Evolutionary conservation across 306 rosid genomes (phyloP).

Genomic region (Delonix regia): DNA sequence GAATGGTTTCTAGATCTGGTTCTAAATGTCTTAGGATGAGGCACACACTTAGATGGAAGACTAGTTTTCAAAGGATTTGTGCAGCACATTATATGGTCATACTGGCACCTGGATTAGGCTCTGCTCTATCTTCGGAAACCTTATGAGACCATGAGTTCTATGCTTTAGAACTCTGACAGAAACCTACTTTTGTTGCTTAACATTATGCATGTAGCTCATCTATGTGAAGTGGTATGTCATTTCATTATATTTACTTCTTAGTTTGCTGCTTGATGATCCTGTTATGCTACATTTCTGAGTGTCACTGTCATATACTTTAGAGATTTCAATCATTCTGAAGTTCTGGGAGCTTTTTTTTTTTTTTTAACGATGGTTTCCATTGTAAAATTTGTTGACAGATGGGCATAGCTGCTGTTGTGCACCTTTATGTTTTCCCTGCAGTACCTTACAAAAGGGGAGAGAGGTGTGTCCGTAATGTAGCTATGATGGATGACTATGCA

Average conservation of each 20-base stretch:
- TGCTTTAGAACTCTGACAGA: constrained; percentile 22
- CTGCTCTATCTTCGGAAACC: constrained; percentile 24
- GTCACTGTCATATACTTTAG: constrained; percentile 11
- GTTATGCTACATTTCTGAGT: constrained; percentile 19
- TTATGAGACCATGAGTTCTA: constrained; percentile 1
- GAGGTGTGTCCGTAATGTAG: constrained; percentile 94
- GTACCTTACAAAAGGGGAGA: constrained; percentile 97
- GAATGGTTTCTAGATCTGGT: neutral
- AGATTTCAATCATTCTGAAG: constrained; percentile 24
- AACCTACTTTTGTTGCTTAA: neutral
- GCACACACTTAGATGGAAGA: constrained; percentile 5
- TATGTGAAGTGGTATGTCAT: neutral
- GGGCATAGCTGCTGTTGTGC: constrained; percentile 96
- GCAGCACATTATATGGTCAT: constrained; percentile 35
- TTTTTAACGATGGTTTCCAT: constrained; percentile 38
- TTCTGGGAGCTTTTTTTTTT: constrained; percentile 9
- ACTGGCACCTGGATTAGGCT: neutral
- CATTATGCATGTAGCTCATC: constrained; percentile 13
- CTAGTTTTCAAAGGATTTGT: neutral
- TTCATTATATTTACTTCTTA: neutral
- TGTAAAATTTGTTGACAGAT: constrained; percentile 65
- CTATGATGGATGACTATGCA: constrained; percentile 91
- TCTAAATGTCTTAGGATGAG: neutral
- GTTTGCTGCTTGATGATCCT: constrained; percentile 4
- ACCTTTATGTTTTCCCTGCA: constrained; percentile 92